Evolutionary conservation across 768 basidiomycete species (phyloP).

Genomic region (Pulveroboletus sp.): DNA sequence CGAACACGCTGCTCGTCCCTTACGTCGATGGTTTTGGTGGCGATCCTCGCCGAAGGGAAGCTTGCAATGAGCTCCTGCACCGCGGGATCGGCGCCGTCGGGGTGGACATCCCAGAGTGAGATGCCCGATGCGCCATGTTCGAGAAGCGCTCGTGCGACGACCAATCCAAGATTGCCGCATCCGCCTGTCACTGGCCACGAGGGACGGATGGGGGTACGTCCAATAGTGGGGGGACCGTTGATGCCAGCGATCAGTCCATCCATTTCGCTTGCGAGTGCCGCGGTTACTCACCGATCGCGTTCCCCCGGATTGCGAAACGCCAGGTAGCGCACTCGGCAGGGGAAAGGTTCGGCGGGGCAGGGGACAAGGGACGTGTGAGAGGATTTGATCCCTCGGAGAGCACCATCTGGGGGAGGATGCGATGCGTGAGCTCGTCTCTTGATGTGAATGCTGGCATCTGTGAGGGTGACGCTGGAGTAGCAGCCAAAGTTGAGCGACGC

Average conservation of each 20-base stretch:
- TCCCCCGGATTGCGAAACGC: conserved; percentile 37
- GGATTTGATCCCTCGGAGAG: conserved; percentile 32
- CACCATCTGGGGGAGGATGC: conserved; percentile 29
- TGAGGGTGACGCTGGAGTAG: not conserved
- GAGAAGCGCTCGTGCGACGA: conserved; percentile 36
- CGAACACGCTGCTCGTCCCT: conserved; percentile 20
- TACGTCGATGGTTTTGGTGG: conserved; percentile 35
- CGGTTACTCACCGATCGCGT: conserved; percentile 35
- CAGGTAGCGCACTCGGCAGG: conserved; percentile 28
- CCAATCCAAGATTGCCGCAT: conserved; percentile 36
- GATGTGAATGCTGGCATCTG: conserved; percentile 8
- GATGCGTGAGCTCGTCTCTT: conserved; percentile 27
- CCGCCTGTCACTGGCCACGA: conserved; percentile 38
- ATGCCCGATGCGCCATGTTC: conserved; percentile 38
- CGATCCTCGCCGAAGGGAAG: conserved; percentile 30
- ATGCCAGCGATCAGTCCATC: not conserved
- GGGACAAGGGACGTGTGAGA: conserved; percentile 26
- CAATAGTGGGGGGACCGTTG: not conserved
- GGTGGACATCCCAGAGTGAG: conserved; percentile 24
- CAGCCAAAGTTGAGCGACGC: not conserved
- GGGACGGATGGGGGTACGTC: not conserved
- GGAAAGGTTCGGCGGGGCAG: conserved; percentile 13
- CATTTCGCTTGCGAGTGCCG: not conserved
- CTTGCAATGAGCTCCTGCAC: conserved; percentile 21
- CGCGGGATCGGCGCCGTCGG: conserved; percentile 1